Conservation (phyloP, 805 yeast genomes). For the Jamesozyma gamospora region DNA sequence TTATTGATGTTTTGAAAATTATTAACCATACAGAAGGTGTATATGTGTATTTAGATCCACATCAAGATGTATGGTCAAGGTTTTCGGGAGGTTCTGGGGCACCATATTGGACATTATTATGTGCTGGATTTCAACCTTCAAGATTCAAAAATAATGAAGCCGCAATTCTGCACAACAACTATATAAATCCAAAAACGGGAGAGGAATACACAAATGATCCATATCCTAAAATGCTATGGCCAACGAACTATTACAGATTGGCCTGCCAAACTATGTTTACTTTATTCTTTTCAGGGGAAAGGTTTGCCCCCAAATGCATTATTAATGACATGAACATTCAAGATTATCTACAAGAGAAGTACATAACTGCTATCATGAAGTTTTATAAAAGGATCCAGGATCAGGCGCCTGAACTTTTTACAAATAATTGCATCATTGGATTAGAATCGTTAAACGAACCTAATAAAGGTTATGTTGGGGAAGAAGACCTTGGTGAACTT, state of each 20-base stretch:
- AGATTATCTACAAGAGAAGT: conserved; percentile 60
- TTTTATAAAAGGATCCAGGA: conserved; percentile 35
- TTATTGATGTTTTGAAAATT: conserved; percentile 49
- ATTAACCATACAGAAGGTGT: conserved; percentile 58
- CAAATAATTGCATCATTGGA: conserved; percentile 44
- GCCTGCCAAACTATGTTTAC: conserved; percentile 80
- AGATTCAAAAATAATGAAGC: conserved; percentile 67
- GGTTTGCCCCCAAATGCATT: conserved; percentile 64
- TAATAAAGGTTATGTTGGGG: conserved; percentile 62
- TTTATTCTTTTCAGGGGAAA: conserved; percentile 67
- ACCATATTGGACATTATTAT: conserved; percentile 84
- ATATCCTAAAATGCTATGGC: conserved; percentile 86
- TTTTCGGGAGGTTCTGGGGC: conserved; percentile 88
- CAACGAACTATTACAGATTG: conserved; percentile 70
- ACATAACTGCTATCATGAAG: conserved; percentile 42
- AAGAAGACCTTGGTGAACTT: conserved; percentile 39
- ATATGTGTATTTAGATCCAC: conserved; percentile 76
- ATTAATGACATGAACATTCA: conserved; percentile 71
- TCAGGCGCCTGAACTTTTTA: conserved; percentile 37
- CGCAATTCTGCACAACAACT: conserved; percentile 61
- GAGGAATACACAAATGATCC: conserved; percentile 28
- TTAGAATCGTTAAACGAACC: conserved; percentile 85
- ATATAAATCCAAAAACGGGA: conserved; percentile 30
- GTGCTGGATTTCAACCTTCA: conserved; percentile 79
- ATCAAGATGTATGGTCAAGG: conserved; percentile 92